Percentiles rank a stretch among this genome's conserved stretches.
phyloP scores from a whole-genome alignment of 2,329 filamentous ascomycete species.

The Ophiocordyceps robertsii region DNA sequence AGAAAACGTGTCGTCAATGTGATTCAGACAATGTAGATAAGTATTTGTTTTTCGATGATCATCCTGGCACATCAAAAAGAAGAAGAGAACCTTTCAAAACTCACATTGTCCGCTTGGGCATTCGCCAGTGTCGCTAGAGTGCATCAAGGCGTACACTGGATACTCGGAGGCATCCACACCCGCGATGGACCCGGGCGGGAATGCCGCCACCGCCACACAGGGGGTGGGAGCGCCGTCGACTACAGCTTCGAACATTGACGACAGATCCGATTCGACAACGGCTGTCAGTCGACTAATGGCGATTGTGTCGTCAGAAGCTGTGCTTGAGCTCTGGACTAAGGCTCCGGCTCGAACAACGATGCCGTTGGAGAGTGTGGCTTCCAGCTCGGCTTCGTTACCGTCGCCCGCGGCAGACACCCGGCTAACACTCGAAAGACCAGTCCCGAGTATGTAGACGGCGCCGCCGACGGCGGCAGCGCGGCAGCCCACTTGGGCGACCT shows the following conservation, averaged over 20 bases:
- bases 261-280: constrained; percentile 54
- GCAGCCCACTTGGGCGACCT: constrained; percentile 84
- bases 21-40: constrained; percentile 99
- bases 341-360: constrained; percentile 40
- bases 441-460: constrained; percentile 75
- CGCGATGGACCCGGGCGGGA: constrained; percentile 39
- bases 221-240: constrained; percentile 66
- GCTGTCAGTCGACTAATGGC: constrained; percentile 48
- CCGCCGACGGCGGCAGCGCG: constrained; percentile 85
- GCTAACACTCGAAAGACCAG: constrained; percentile 37
- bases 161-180: constrained; percentile 18
- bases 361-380: constrained; percentile 41
- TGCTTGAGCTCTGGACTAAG: constrained; percentile 33
- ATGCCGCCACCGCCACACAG: constrained; percentile 57
- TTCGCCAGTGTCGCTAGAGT: constrained; percentile 86
- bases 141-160: constrained; percentile 51
- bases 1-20: constrained; percentile 79
- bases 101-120: constrained; percentile 83
- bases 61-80: constrained; percentile 54
- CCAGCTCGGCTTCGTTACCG: constrained; percentile 16
- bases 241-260: constrained; percentile 52
- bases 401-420: constrained; percentile 5
- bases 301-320: constrained; percentile 10
- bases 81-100: constrained; percentile 26
- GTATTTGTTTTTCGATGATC: constrained; percentile 66